Evolutionary conservation across 2,329 filamentous ascomycete species (phyloP).

Genomic region (Ascochyta koolunga): DNA sequence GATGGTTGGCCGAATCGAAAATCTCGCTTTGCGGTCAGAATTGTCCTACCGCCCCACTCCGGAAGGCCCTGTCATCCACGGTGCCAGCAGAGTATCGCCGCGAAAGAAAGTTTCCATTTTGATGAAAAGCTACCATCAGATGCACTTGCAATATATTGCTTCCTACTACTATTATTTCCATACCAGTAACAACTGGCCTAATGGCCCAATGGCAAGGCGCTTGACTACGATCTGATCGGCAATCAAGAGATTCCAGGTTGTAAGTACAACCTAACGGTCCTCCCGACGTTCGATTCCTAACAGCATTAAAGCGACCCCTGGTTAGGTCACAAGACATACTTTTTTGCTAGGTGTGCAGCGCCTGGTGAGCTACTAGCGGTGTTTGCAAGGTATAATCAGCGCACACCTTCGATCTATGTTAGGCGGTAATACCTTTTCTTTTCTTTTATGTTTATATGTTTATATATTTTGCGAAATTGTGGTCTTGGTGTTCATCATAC

Average conservation of each 20-base stretch:
- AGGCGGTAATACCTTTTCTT: too few species aligned
- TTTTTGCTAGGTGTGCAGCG: too few species aligned
- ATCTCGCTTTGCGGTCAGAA: neutral
- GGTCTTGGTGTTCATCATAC: too few species aligned
- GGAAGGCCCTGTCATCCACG: neutral
- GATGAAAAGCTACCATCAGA: too few species aligned
- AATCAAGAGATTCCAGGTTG: conserved; percentile 13
- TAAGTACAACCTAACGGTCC: too few species aligned
- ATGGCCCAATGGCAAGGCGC: conserved; percentile 64
- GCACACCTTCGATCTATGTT: too few species aligned
- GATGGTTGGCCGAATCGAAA: neutral
- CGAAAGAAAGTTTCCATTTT: too few species aligned
- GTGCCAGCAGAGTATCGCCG: neutral
- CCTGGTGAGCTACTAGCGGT: too few species aligned
- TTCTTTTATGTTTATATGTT: too few species aligned
- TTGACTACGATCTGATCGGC: conserved; percentile 56
- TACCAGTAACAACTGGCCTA: conserved; percentile 23
- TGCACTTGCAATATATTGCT: neutral
- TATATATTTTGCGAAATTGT: too few species aligned
- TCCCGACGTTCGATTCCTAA: neutral
- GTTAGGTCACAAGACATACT: neutral
- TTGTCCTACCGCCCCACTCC: neutral
- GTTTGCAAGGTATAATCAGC: too few species aligned
- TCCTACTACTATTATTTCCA: neutral
- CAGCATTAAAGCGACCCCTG: neutral